Base-by-base conservation (phyloP, 371 early-diverging fungal genomes). In the Apophysomyces sp. region DNA sequence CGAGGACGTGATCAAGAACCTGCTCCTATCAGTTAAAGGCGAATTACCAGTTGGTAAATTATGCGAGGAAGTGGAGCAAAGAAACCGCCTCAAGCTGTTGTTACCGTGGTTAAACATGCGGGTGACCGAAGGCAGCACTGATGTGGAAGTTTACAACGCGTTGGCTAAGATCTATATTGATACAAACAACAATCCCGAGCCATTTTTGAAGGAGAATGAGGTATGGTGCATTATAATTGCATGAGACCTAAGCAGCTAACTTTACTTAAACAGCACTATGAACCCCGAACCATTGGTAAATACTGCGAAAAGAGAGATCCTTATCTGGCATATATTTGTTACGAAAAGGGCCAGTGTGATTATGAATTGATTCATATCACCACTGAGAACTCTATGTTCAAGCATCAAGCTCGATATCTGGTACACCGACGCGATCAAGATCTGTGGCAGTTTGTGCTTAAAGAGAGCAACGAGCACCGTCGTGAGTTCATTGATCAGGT, bases 231-330 rank as follows among this genome's bases (percentile, higher is more conserved):
- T 11, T 34, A 4, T 34, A 11, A 34, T 13, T 34, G 13, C 13
- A n/a, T n/a, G n/a, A 4, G 2, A 34, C 3, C 4, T 34, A 2
- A 1, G 13, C 49, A 44, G 12, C 18, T 13, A 24, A 34, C 56
- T 55, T 12, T 1, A 34, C 56, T 12, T 1, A 34, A 34, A 11
- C 65, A 86, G 83, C 81, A 84, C 44, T 97, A 97, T 71, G 91
- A 97, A 65, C 89, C 97, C 18, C 84, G 88, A 37, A 78, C 89
- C 21, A 92, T 98, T 60, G 99, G 99, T 65, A 92, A 94, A 69
- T 96, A 96, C 86, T 97, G 98, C 82, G 99, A 98, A 75, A 96
- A 96, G 85, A 89, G 97, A 57, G 98, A 98, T 69, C 99, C 99
- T 31, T 91, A 92, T 64, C 86, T 98, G 41, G 99, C 99, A 9